phyloP scores from a whole-genome alignment of 2,329 filamentous ascomycete genomes.

The Cladorrhinum sp. region DNA sequence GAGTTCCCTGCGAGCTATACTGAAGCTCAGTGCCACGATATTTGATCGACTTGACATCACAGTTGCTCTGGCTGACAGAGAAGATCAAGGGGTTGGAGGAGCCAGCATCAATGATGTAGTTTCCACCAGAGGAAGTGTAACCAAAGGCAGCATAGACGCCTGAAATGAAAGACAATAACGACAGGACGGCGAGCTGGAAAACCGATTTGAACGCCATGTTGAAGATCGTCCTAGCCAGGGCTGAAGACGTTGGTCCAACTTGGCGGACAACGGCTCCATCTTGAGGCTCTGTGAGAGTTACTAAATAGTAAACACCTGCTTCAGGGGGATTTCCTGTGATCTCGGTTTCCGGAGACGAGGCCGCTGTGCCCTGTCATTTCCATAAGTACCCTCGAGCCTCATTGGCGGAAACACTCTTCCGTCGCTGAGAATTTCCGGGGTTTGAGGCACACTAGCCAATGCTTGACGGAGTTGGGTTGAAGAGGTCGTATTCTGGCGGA shows the following conservation, averaged over 20 bases:
- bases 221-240: neutral
- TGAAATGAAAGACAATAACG: conserved; percentile 18
- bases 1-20: conserved; percentile 48
- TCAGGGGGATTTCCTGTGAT: conserved; percentile 5
- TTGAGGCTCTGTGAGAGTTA: conserved; percentile 4
- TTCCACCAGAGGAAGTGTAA: conserved; percentile 38
- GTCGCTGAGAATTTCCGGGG: conserved; percentile 10
- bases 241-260: neutral
- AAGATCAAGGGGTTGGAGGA: conserved; percentile 49
- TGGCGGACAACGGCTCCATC: conserved; percentile 10
- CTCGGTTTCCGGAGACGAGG: conserved; percentile 13
- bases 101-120: conserved; percentile 47
- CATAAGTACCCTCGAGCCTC: neutral
- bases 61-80: conserved; percentile 51
- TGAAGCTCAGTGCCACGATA: conserved; percentile 60
- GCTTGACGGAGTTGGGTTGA: neutral
- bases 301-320: neutral
- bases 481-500: conserved; percentile 20
- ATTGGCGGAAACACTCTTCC: conserved; percentile 26
- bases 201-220: conserved; percentile 21
- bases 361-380: conserved; percentile 10
- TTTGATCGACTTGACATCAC: conserved; percentile 62
- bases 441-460: conserved; percentile 5
- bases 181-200: conserved; percentile 19
- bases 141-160: conserved; percentile 41